These are phyloP conservation scores for Lachnellula occidentalis DNA, from an alignment of 2,329 filamentous ascomycete genomes.

Conservation along the genomic window DNA sequence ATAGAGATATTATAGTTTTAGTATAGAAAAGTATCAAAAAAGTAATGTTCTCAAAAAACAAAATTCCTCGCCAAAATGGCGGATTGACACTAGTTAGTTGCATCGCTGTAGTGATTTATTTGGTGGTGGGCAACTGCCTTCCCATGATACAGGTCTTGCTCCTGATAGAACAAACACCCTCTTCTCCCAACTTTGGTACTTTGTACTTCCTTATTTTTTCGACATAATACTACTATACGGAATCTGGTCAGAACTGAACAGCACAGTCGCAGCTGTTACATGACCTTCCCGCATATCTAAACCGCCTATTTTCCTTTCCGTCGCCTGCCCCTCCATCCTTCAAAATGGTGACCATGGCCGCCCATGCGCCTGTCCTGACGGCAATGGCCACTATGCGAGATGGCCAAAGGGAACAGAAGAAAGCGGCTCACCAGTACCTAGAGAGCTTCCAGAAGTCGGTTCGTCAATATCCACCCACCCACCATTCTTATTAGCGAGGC, in stretches of 20 bases:
- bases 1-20: too few species aligned
- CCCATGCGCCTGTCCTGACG: slow-evolving; percentile 71
- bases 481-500: slow-evolving; percentile 6
- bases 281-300: neutral
- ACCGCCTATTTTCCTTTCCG: neutral
- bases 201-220: slow-evolving; percentile 2
- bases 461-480: slow-evolving; percentile 16
- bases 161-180: neutral
- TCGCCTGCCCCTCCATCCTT: slow-evolving; percentile 25
- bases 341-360: slow-evolving; percentile 29
- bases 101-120: neutral
- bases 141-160: neutral
- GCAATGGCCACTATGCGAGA: slow-evolving; percentile 91
- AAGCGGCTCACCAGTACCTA: slow-evolving; percentile 84
- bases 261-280: neutral
- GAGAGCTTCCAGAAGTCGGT: slow-evolving; percentile 98
- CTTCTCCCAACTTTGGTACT: slow-evolving; percentile 1
- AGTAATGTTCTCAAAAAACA: too few species aligned
- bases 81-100: too few species aligned
- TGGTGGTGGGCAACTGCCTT: neutral
- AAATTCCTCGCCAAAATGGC: too few species aligned
- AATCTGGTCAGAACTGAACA: neutral
- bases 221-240: neutral
- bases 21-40: too few species aligned
- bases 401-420: slow-evolving; percentile 75